Evolutionary conservation across 2,329 filamentous ascomycete genomes (phyloP), one percentile per base, ranked within the genome.

Genomic region (Ophiostoma tasmaniense): DNA sequence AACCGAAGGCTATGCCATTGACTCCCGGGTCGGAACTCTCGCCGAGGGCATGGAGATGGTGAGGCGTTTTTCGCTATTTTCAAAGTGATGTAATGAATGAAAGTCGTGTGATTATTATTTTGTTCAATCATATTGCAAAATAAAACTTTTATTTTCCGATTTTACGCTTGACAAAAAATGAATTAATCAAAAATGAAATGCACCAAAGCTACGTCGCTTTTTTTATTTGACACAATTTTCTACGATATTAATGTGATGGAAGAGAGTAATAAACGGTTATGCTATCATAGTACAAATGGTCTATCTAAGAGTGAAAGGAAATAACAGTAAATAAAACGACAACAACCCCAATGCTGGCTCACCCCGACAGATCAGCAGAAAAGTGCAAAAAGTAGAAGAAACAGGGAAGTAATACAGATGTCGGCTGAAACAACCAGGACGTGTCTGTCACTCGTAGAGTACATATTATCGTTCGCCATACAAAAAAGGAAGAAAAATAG

Each of bases 41-140:
- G 91, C 91, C 0, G 90, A 94, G 77, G 91, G 91, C 0, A 88
- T 94, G 70, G 87, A 93, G 75, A 79, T 92, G 71, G 89, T 89
- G 25, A 90, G 87, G 80, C 78, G 79, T 71, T 80, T 85, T 69
- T 64, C 28, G 22, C 20, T 61, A 30, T 13, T 4, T 17, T 30
- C n/a, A 4, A 55, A 55, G 25, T 25, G 11, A 22, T 25, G 2
- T 22, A 1, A 7, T 50, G 8, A n/a, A n/a, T n/a, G n/a, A n/a
- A n/a, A n/a, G n/a, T n/a, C n/a, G n/a, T n/a, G n/a, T n/a, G n/a
- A n/a, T n/a, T n/a, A n/a, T n/a, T n/a, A n/a, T n/a, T n/a, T n/a
- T n/a, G n/a, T n/a, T n/a, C n/a, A n/a, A n/a, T n/a, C n/a, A n/a
- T n/a, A n/a, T n/a, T n/a, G n/a, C n/a, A 33, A 33, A 33, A 33